These are phyloP conservation scores for Haplosporangium gracile DNA, from an alignment of 192 early-diverging fungal species.

Conservation along the genomic window DNA sequence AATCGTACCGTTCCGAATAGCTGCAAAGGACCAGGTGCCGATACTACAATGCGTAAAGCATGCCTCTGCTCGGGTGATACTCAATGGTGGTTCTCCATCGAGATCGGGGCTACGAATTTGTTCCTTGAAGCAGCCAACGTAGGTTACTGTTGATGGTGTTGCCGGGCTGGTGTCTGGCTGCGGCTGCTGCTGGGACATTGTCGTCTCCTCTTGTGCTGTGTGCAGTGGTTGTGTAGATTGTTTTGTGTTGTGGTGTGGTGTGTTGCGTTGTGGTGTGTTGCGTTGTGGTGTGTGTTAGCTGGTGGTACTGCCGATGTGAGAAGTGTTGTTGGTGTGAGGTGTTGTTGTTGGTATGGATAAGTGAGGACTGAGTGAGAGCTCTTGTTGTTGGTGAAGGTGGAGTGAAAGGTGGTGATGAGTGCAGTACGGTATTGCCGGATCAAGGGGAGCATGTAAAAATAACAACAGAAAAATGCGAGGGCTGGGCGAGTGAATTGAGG, in stretches of 20 bases:
- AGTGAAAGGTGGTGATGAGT: neutral
- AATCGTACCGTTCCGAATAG: conserved; percentile 38
- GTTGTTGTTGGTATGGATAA: neutral
- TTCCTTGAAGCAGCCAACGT: conserved; percentile 46
- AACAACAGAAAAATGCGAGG: neutral
- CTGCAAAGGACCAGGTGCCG: conserved; percentile 46
- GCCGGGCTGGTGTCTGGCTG: too few species aligned
- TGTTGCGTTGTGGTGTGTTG: neutral
- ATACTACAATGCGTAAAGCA: conserved; percentile 51
- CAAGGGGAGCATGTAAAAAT: conserved; percentile 1
- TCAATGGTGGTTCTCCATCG: conserved; percentile 36
- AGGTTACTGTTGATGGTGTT: conserved; percentile 11
- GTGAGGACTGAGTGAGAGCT: neutral
- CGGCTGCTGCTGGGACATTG: conserved; percentile 5
- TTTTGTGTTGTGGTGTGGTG: neutral
- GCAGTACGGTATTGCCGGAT: neutral
- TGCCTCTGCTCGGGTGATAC: conserved; percentile 43
- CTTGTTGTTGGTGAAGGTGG: neutral
- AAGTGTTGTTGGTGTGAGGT: neutral
- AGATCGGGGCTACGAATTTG: conserved; percentile 29
- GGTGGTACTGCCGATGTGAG: neutral
- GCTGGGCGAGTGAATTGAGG: neutral
- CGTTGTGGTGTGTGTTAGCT: neutral
- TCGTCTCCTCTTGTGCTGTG: conserved; percentile 1
- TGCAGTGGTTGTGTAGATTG: too few species aligned